Conservation (phyloP, 768 basidiomycete genomes). For the Suillus subalutaceus region DNA sequence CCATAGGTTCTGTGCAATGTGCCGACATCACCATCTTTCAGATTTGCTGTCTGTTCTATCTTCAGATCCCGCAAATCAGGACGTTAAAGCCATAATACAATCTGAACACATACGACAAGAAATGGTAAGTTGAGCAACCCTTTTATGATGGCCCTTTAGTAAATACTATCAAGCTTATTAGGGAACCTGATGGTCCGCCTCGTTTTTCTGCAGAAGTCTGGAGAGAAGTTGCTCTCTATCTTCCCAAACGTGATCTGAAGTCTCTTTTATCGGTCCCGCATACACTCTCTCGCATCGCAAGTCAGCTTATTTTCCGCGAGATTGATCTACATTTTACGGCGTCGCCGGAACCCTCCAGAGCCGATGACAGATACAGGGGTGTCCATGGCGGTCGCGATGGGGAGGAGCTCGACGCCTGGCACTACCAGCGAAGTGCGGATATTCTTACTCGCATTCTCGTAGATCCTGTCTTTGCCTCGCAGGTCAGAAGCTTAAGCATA, state of each 20-base stretch:
- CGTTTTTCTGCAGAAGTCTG: slow-evolving; percentile 69
- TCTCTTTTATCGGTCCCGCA: slow-evolving; percentile 67
- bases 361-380: slow-evolving; percentile 13
- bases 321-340: slow-evolving; percentile 64
- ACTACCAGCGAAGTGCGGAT: slow-evolving; percentile 67
- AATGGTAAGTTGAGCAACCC: slow-evolving; percentile 45
- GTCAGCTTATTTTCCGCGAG: slow-evolving; percentile 61
- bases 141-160: slow-evolving; percentile 6
- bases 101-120: slow-evolving; percentile 53
- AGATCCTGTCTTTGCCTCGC: slow-evolving; percentile 58
- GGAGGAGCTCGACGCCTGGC: slow-evolving; percentile 45
- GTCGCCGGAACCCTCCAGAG: slow-evolving; percentile 26
- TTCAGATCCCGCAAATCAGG: slow-evolving; percentile 69
- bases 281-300: slow-evolving; percentile 66
- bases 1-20: neutral
- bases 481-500: slow-evolving; percentile 59
- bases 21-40: slow-evolving; percentile 26
- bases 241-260: slow-evolving; percentile 67
- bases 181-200: slow-evolving; percentile 43
- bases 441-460: slow-evolving; percentile 69
- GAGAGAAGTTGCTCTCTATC: slow-evolving; percentile 65
- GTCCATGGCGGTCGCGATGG: slow-evolving; percentile 17
- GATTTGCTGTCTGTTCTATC: slow-evolving; percentile 68
- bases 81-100: slow-evolving; percentile 64
- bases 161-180: slow-evolving; percentile 26